Percentiles rank a stretch among this genome's conserved stretches.
phyloP scores from a whole-genome alignment of 768 basidiomycete species.

The Mycena haematopus region DNA sequence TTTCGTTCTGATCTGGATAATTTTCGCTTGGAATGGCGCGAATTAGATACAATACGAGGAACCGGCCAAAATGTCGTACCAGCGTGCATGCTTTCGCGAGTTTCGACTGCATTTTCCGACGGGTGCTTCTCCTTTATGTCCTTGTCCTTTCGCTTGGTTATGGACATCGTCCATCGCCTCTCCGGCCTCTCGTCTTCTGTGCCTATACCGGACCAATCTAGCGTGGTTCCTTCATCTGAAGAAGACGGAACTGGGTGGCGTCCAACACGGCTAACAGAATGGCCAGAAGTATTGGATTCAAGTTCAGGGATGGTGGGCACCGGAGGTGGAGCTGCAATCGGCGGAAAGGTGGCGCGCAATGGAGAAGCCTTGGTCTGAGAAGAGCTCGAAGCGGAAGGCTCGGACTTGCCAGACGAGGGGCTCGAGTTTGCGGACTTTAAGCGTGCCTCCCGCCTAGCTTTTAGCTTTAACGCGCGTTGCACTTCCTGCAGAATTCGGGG shows the following conservation, averaged over 20 bases:
- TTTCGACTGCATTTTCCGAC: constrained; percentile 56
- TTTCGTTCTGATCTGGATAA: constrained; percentile 57
- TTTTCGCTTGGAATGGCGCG: constrained; percentile 48
- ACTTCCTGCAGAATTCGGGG: constrained; percentile 84
- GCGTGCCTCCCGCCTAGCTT: constrained; percentile 78
- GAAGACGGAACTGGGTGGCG: constrained; percentile 71
- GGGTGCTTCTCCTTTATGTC: constrained; percentile 57
- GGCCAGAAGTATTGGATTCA: constrained; percentile 4
- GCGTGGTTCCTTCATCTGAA: constrained; percentile 68
- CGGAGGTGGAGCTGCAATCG: constrained; percentile 32
- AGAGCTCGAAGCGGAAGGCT: constrained; percentile 34
- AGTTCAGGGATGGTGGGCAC: constrained; percentile 23
- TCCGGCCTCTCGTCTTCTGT: constrained; percentile 65
- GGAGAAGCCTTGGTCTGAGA: constrained; percentile 33
- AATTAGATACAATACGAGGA: background rate
- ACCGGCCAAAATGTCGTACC: constrained; percentile 44
- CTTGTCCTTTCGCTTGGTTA: constrained; percentile 66
- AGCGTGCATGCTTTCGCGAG: constrained; percentile 63
- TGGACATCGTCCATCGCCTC: constrained; percentile 64
- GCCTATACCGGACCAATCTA: constrained; percentile 72
- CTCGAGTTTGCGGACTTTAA: constrained; percentile 39
- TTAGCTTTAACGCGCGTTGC: constrained; percentile 74
- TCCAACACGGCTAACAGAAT: background rate
- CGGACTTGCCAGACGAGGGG: constrained; percentile 34
- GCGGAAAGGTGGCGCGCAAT: constrained; percentile 26